A percentile compares a stretch with the other conserved stretches of the same genome.
These are phyloP conservation scores for Yarrowia galli DNA, from an alignment of 1,139 yeast species.

Conservation along the genomic window DNA sequence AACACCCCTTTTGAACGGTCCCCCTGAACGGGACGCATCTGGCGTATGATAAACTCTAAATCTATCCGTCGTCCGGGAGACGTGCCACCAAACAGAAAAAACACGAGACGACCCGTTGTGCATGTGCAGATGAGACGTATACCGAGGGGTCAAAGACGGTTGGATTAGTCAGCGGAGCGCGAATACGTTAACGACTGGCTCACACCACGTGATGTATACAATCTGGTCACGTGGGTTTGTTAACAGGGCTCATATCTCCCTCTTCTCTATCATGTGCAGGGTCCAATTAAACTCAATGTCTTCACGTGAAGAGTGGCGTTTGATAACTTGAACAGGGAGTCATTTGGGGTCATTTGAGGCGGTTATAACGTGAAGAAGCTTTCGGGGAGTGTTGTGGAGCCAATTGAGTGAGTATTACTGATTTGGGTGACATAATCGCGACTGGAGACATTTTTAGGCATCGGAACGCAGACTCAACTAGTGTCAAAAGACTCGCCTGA, in stretches of 20 bases:
- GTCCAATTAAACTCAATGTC: neutral
- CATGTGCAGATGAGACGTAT: neutral
- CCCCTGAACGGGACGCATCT: neutral
- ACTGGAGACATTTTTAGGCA: too few species aligned
- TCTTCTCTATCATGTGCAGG: too few species aligned
- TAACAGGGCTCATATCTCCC: neutral
- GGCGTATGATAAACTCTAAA: conserved; percentile 23
- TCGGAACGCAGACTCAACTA: too few species aligned
- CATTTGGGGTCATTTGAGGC: neutral
- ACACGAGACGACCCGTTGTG: conserved; percentile 5
- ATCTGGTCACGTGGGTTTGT: neutral
- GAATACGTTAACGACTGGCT: too few species aligned
- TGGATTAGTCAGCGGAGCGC: too few species aligned
- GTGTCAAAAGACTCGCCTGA: too few species aligned
- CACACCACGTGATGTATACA: neutral
- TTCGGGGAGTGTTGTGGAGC: too few species aligned
- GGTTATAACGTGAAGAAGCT: too few species aligned
- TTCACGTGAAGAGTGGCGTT: conserved; percentile 3
- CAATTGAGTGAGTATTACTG: too few species aligned
- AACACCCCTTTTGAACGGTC: too few species aligned
- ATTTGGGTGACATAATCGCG: too few species aligned
- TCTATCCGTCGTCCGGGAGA: conserved; percentile 1
- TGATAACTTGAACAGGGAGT: neutral
- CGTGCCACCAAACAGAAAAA: conserved; percentile 24
- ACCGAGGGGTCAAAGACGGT: neutral